Conservation (phyloP, 2,329 filamentous ascomycete genomes). For the Pseudogymnoascus sp. region DNA sequence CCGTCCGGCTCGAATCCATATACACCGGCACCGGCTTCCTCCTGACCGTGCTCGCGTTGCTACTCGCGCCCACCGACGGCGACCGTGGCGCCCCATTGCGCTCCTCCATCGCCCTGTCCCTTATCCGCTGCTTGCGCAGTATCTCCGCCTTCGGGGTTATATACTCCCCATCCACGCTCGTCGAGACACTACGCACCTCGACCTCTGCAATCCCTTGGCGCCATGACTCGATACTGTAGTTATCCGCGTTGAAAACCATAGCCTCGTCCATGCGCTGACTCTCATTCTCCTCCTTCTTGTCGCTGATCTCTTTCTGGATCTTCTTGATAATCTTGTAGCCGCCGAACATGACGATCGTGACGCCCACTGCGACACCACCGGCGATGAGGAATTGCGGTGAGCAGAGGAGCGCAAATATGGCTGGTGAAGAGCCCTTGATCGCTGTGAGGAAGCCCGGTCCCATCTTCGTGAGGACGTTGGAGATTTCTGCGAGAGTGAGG, state of each 20-base stretch:
- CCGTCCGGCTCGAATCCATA: conserved; percentile 10
- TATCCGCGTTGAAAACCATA: conserved; percentile 24
- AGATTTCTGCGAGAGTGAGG: conserved; percentile 85
- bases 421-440: conserved; percentile 75
- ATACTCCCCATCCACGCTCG: conserved; percentile 28
- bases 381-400: conserved; percentile 94
- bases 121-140: conserved; percentile 21
- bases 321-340: conserved; percentile 97
- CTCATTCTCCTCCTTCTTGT: conserved; percentile 12
- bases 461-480: conserved; percentile 73
- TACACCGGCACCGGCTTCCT: not conserved
- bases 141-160: conserved; percentile 28
- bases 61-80: not conserved
- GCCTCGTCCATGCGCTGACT: conserved; percentile 19
- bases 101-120: conserved; percentile 21
- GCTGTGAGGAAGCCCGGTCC: conserved; percentile 69
- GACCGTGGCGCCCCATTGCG: conserved; percentile 11
- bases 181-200: conserved; percentile 23
- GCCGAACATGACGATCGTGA: conserved; percentile 93
- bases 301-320: conserved; percentile 46
- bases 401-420: conserved; percentile 77
- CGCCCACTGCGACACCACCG: conserved; percentile 77
- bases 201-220: conserved; percentile 28
- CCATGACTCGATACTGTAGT: conserved; percentile 29
- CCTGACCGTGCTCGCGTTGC: conserved; percentile 1